Conservation (phyloP, 345 rosid species). For the Kandelia obovata region DNA sequence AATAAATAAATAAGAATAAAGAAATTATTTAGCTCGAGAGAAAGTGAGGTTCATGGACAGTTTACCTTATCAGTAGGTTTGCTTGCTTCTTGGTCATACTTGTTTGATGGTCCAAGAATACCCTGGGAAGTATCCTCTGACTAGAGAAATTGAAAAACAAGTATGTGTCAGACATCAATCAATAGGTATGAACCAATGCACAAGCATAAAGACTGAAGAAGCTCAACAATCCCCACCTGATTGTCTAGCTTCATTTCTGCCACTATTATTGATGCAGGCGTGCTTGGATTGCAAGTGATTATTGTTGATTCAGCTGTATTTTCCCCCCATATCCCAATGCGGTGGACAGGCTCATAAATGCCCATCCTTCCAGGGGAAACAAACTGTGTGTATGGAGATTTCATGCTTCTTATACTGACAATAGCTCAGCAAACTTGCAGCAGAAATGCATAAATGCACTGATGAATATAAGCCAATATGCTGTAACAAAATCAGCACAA, state of each 20-base stretch:
- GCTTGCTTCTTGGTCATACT: constrained; percentile 75
- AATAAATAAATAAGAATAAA: background rate
- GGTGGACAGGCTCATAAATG: constrained; percentile 70
- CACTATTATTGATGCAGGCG: constrained; percentile 26
- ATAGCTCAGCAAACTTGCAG: constrained; percentile 26
- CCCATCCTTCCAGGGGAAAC: constrained; percentile 62
- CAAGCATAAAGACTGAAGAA: constrained; percentile 13
- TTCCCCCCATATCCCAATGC: constrained; percentile 82
- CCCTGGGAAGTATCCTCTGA: constrained; percentile 84
- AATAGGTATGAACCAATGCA: background rate
- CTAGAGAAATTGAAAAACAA: constrained; percentile 38
- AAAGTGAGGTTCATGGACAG: background rate
- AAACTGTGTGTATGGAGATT: constrained; percentile 71
- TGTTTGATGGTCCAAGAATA: constrained; percentile 48
- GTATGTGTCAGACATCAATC: constrained; percentile 17
- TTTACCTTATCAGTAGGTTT: constrained; percentile 71
- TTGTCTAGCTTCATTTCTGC: constrained; percentile 54
- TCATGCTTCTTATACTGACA: constrained; percentile 52
- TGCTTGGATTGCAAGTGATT: constrained; percentile 17
- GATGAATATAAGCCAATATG: background rate
- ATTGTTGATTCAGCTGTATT: constrained; percentile 41
- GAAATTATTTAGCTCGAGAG: background rate
- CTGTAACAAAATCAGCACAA: background rate
- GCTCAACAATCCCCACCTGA: constrained; percentile 44
- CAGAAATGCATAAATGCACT: constrained; percentile 4